A percentile compares a stretch with the other conserved stretches of the same genome.
Evolutionary conservation across 352 stramenopile genomes (phyloP).

Genomic region (Sclerospora graminicola): DNA sequence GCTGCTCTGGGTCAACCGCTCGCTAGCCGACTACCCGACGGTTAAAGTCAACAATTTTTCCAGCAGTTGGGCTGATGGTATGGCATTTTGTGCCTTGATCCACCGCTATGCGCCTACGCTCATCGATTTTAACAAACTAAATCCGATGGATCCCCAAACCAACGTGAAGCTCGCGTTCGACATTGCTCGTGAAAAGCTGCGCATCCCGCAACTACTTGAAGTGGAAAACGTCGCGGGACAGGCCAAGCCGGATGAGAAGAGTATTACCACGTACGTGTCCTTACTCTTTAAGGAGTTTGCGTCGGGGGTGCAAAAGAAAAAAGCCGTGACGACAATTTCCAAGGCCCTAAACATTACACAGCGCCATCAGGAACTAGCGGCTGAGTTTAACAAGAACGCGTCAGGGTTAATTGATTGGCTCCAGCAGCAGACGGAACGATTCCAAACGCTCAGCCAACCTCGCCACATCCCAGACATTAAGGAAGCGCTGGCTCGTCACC

Average conservation of each 20-base stretch:
- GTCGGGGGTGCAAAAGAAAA: conserved; percentile 84
- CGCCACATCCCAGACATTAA: conserved; percentile 61
- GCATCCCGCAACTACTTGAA: conserved; percentile 82
- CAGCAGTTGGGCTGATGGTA: conserved; percentile 75
- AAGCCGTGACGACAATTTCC: conserved; percentile 81
- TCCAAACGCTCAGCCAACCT: conserved; percentile 61
- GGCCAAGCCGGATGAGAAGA: conserved; percentile 87
- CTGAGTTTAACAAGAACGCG: conserved; percentile 63
- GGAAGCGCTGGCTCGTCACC: conserved; percentile 45
- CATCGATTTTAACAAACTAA: conserved; percentile 72
- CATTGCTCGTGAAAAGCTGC: conserved; percentile 75
- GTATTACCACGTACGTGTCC: conserved; percentile 87
- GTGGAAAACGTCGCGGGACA: conserved; percentile 77
- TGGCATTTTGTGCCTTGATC: conserved; percentile 87
- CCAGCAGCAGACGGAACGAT: conserved; percentile 51
- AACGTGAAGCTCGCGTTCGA: conserved; percentile 83
- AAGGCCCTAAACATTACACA: conserved; percentile 87
- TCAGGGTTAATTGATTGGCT: conserved; percentile 70
- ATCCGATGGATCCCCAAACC: conserved; percentile 44
- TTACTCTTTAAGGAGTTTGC: conserved; percentile 89
- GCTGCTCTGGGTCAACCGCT: conserved; percentile 85
- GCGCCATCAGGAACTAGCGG: conserved; percentile 75
- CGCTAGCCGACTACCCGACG: conserved; percentile 71
- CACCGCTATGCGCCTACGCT: conserved; percentile 83
- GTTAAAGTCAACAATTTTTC: conserved; percentile 87